Base-by-base conservation (phyloP, 768 basidiomycete genomes). In the Solioccasus polychromus region DNA sequence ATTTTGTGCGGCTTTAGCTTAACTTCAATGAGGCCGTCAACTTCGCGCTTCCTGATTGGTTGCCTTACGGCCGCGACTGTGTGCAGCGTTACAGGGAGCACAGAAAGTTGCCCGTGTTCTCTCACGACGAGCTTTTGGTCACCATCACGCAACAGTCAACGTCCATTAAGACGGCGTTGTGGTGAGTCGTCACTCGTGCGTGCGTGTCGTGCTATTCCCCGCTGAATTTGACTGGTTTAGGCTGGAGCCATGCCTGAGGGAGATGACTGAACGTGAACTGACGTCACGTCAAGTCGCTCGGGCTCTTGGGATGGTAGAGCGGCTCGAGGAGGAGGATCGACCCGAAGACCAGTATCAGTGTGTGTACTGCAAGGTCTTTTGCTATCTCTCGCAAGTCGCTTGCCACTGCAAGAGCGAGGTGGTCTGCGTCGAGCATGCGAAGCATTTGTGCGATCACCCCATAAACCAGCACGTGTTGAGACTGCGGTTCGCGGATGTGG, bases 11-110 rank as follows among this genome's bases (percentile, higher is more conserved):
- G 53, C 55, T 29, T 15, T 58, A 96, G 93, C 71, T 98, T 59
- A 99, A 99, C 70, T 94, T 97, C 73, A 97, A 97, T 64, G 96
- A 98, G 71, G 96, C 95, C 4, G 95, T 98, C 60, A 98, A 99
- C 66, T 98, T 98, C 60, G 95, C 96, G 10, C 73, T 96, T 22
- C 91, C 93, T 20, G 92, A 97, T 63, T 99, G 96, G 96, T 71
- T 98, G 36, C 73, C 85, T 8, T 82, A 79, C 52, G 96, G 90
- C 28, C 78, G 88, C 31, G 88, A 88, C 45, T 96, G 92, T 60
- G 92, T 94, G 11, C 77, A 84, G 59, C 80, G 90, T 34, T 98
- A 99, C 65, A 83, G 90, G 57, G 83, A 90, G 52, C 87, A 96
- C 66, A 71, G 82, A 65, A 98, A 98, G 64, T 74, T 89, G 31